phyloP scores from a whole-genome alignment of 1,139 yeast species.

The Diutina ranongensis region DNA sequence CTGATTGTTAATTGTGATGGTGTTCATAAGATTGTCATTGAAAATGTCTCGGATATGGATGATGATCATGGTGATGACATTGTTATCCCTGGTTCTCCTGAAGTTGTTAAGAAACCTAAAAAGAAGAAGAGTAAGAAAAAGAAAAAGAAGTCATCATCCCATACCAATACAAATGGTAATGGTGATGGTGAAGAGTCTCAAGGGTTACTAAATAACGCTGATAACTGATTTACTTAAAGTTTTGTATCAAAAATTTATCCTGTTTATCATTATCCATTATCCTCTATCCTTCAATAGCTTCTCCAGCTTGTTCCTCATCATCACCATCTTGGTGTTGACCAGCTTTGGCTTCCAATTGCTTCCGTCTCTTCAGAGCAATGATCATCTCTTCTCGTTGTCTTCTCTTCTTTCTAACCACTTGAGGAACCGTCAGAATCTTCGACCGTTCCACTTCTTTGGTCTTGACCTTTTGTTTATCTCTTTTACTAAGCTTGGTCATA shows the following conservation, averaged over 20 bases:
- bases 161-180: neutral
- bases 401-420: constrained; percentile 51
- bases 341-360: constrained; percentile 10
- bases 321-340: neutral
- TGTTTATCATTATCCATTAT: neutral
- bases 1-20: constrained; percentile 79
- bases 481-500: constrained; percentile 56
- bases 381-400: constrained; percentile 62
- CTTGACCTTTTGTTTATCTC: constrained; percentile 55
- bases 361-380: constrained; percentile 65
- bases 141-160: neutral
- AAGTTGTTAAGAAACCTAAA: neutral
- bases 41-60: constrained; percentile 38
- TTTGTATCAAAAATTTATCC: no score
- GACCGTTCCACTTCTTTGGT: constrained; percentile 52
- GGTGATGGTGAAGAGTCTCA: neutral
- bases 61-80: neutral
- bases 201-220: neutral
- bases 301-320: constrained; percentile 7
- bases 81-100: neutral
- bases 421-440: constrained; percentile 81
- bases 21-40: constrained; percentile 78
- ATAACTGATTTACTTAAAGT: neutral
- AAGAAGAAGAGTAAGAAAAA: neutral
- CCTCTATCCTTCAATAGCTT: constrained; percentile 3